Base-by-base conservation (phyloP, 139 green algal genomes). In the Asterochloris erici region DNA sequence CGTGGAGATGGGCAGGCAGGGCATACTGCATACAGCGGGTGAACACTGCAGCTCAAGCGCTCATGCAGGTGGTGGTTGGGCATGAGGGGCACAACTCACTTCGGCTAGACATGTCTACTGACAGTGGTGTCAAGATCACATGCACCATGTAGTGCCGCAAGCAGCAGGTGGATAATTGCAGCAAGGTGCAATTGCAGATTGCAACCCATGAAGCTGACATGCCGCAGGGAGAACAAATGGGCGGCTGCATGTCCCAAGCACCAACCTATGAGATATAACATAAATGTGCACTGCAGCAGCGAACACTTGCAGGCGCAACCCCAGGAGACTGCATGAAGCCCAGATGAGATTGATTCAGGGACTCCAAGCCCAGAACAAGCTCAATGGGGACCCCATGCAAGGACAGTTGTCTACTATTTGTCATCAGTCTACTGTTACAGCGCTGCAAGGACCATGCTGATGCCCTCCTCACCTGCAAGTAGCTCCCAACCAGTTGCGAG, bases 401-500 rank as follows among this genome's bases (percentile, higher is more conserved):
- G n/a, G n/a, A 17, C 13, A 28, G 27, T 14, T 73, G 21, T 19
- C 38, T 23, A 17, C 24, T 29, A 47, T 54, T 54, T 54, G 38
- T 54, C 38, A 54, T 54, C 38, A 54, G 38, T 54, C 4, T 2
- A 54, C 38, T 54, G 38, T 54, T 10, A 54, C 38, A 54, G 38
- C 6, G 38, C 12, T 0, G 62, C 12, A 47, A 9, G 9, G 13
- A 81, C 54, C 54, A 54, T 15, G 10, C 21, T 82, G 63, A 16
- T 69, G 11, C 23, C 23, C n/a, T n/a, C n/a, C 79, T 63, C 15
- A 84, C 79, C 79, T 84, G 81, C 16, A 80, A 64, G 21, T 84
- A 84, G 62, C 61, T 66, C 63, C 64, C 66, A 13, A 84, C 73
- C 28, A 84, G 81, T 26, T 84, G 73, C 54, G 81, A 76, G 27